Percentiles rank a stretch among this genome's conserved stretches.
Conservation (phyloP, 2,329 filamentous ascomycete species). For the Dactylellina leptospora region DNA sequence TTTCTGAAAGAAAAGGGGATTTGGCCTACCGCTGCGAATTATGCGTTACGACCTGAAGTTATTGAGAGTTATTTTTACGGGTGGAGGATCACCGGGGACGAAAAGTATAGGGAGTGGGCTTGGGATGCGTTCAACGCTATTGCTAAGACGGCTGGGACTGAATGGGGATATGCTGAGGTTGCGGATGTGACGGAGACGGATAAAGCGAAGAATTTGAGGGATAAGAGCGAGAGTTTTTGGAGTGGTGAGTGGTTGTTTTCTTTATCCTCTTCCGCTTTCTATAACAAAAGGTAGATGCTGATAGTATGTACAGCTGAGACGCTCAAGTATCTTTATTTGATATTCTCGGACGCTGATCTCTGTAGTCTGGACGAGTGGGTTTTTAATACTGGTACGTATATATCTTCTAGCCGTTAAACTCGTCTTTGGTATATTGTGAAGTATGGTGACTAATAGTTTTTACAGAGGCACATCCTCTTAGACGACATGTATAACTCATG, state of each 20-base stretch:
- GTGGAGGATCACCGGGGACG: constrained; percentile 78
- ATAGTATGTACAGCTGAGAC: constrained; percentile 60
- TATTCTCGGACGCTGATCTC: constrained; percentile 83
- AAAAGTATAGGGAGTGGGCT: constrained; percentile 81
- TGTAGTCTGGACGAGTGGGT: constrained; percentile 86
- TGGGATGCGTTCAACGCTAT: constrained; percentile 80
- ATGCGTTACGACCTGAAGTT: constrained; percentile 79
- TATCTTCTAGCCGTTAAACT: constrained; percentile 3
- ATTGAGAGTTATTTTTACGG: constrained; percentile 88
- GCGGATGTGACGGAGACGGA: constrained; percentile 72
- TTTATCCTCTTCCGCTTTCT: background rate
- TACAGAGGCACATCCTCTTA: constrained; percentile 48
- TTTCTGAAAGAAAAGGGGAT: constrained; percentile 68
- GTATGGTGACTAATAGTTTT: background rate
- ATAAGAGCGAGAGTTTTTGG: constrained; percentile 87
- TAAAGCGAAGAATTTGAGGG: constrained; percentile 67
- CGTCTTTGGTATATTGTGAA: background rate
- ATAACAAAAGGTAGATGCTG: background rate
- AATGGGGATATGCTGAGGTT: constrained; percentile 74
- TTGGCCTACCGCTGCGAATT: constrained; percentile 70
- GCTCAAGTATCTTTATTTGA: constrained; percentile 82
- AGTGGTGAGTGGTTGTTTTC: constrained; percentile 72
- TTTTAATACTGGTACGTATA: constrained; percentile 62
- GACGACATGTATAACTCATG: constrained; percentile 35
- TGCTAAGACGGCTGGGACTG: constrained; percentile 70